phyloP scores from a whole-genome alignment of 176 grass and related monocot species.

The Juncus effusus region DNA sequence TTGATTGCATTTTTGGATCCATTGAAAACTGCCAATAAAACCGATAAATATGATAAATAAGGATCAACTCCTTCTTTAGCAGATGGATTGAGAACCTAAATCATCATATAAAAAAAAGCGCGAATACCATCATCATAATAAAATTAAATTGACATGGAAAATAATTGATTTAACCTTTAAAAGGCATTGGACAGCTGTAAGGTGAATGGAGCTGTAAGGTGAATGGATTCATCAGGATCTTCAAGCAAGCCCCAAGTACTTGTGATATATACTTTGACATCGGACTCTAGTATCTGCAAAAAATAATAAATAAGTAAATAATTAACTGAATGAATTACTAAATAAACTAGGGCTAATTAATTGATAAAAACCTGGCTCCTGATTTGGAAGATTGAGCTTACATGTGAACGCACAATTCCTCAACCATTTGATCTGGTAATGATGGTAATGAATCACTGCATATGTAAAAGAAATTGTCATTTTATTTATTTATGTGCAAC shows the following conservation, averaged over 20 bases:
- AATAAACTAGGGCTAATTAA: too few species aligned
- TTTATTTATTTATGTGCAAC: not conserved
- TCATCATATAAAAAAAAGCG: not conserved
- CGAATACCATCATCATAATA: too few species aligned
- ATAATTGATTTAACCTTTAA: too few species aligned
- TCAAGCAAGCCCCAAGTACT: conserved; percentile 86
- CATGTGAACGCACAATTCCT: conserved; percentile 78
- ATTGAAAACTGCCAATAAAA: conserved; percentile 48
- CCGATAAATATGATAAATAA: not conserved
- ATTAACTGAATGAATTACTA: not conserved
- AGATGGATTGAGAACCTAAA: conserved; percentile 72
- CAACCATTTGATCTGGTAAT: conserved; percentile 62
- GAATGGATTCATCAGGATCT: conserved; percentile 80
- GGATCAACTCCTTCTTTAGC: conserved; percentile 60
- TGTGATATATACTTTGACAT: conserved; percentile 75
- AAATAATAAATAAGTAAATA: conserved; percentile 19
- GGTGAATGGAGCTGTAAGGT: conserved; percentile 85
- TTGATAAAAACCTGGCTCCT: conserved; percentile 57
- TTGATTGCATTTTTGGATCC: conserved; percentile 79
- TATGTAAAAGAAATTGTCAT: conserved; percentile 21
- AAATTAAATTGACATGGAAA: too few species aligned
- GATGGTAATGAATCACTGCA: conserved; percentile 81
- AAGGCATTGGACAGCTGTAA: conserved; percentile 89
- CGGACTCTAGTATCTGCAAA: conserved; percentile 52
- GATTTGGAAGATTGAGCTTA: conserved; percentile 73